Base-by-base conservation (phyloP, 495 filamentous ascomycete species). In the Glarea lozoyensis region DNA sequence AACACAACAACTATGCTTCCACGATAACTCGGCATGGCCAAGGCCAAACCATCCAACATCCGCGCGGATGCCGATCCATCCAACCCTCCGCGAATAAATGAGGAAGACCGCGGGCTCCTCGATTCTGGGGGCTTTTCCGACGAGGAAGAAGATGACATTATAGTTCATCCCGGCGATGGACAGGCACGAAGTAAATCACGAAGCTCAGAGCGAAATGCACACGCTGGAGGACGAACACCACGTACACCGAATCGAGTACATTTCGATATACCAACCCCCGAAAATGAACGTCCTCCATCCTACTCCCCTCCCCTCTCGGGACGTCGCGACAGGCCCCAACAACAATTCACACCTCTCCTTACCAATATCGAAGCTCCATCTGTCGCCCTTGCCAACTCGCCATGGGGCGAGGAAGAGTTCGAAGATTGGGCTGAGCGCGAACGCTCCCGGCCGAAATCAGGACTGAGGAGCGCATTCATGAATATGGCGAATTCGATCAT, bases 401-500 rank as follows among this genome's bases (percentile, higher is more conserved):
- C 64, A 11, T 60, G 59, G 52, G 58, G 45, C 30, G 57, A 61
- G 19, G 54, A 57, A 17, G 64, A 68, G 42, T 57, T 63, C 10
- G 47, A 65, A 15, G 50, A 54, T 7, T 66, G 66, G 64, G 61
- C 62, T 4, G 62, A 64, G 42, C 54, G 56, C 10, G 69, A 75
- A 47, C 63, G 57, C 0, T 39, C 47, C 9, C 60, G 73, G 7
- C 73, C 73, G 17, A 72, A 70, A 52, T 67, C 60, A 5, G 67
- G 66, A 0, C 40, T 76, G 27, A 45, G 62, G 3, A 60, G 60
- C 15, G 73, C 73, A 7, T 97, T 98, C 50, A 94, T 95, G 86
- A 98, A 98, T 62, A 98, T 98, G 92, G 88, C 89, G 33, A 98
- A 98, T 60, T 88, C 81, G 49, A 98, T 98, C 53, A 97, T 98